Conservation (phyloP, 768 basidiomycete species). For the Russula ochroleuca region DNA sequence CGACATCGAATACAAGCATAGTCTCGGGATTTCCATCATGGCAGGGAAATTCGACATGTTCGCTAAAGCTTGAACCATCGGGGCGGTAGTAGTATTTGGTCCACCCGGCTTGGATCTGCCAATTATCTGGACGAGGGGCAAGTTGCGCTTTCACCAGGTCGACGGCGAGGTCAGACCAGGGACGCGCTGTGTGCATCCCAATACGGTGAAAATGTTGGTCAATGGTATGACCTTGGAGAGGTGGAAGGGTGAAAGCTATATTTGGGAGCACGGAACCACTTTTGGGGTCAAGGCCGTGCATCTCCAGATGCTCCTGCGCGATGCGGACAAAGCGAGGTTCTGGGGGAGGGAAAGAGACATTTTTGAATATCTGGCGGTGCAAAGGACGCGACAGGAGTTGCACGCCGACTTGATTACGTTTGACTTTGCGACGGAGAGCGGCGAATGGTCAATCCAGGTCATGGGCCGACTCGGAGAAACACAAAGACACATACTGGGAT, state of each 20-base stretch:
- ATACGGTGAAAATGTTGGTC: slow-evolving; percentile 87
- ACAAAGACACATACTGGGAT: neutral
- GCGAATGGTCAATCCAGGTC: neutral
- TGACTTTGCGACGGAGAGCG: slow-evolving; percentile 37
- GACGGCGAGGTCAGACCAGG: slow-evolving; percentile 70
- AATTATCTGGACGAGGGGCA: slow-evolving; percentile 57
- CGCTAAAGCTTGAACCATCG: slow-evolving; percentile 75
- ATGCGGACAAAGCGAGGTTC: slow-evolving; percentile 62
- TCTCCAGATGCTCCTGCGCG: slow-evolving; percentile 72
- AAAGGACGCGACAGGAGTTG: slow-evolving; percentile 82
- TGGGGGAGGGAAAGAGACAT: slow-evolving; percentile 59
- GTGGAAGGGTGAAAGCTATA: slow-evolving; percentile 75
- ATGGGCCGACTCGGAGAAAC: neutral
- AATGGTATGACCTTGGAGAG: slow-evolving; percentile 73
- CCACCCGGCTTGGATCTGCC: slow-evolving; percentile 74
- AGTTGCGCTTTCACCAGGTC: slow-evolving; percentile 49
- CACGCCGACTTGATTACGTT: slow-evolving; percentile 87
- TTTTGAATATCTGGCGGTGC: slow-evolving; percentile 78
- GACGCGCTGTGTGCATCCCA: slow-evolving; percentile 62
- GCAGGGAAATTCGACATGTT: slow-evolving; percentile 63
- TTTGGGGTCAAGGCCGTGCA: slow-evolving; percentile 74
- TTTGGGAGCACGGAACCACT: slow-evolving; percentile 80
- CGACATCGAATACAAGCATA: slow-evolving; percentile 88
- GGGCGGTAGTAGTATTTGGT: slow-evolving; percentile 68
- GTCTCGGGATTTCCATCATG: slow-evolving; percentile 62